These are phyloP conservation scores for Urtica urens DNA, from an alignment of 306 rosid genomes.

Conservation along the genomic window DNA sequence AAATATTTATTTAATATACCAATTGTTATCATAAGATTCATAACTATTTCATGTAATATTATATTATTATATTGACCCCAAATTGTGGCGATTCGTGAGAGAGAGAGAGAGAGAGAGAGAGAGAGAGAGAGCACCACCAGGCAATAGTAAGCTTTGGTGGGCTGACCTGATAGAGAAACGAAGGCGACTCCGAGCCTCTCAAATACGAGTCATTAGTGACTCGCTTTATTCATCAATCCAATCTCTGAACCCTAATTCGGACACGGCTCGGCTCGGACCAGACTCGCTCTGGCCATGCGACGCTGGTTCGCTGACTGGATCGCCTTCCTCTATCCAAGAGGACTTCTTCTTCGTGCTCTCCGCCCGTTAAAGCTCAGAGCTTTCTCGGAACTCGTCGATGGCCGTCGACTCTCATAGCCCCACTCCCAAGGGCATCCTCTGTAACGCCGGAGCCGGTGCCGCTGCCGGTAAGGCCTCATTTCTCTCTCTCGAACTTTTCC, in stretches of 20 bases:
- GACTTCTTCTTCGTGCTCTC: slow-evolving; percentile 21
- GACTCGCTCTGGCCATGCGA: slow-evolving; percentile 61
- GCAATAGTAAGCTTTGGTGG: slow-evolving; percentile 8
- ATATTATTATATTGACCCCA: neutral
- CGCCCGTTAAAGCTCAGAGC: slow-evolving; percentile 7
- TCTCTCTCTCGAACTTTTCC: neutral
- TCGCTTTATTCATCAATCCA: neutral
- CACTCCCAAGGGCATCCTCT: slow-evolving; percentile 40
- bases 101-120: neutral
- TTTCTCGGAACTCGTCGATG: slow-evolving; percentile 19
- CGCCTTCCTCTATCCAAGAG: slow-evolving; percentile 55
- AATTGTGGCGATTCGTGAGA: slow-evolving; percentile 13
- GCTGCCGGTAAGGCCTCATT: slow-evolving; percentile 44
- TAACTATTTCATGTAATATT: neutral
- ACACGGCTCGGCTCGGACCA: slow-evolving; percentile 6
- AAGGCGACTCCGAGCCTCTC: slow-evolving; percentile 4
- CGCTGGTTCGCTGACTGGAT: slow-evolving; percentile 37
- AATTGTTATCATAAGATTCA: too few species aligned
- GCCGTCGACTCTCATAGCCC: slow-evolving; percentile 29
- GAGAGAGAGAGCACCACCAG: slow-evolving; percentile 1
- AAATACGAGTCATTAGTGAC: neutral
- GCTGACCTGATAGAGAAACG: slow-evolving; percentile 20
- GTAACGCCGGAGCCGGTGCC: slow-evolving; percentile 66
- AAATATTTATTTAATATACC: too few species aligned
- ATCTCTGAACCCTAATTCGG: slow-evolving; percentile 2